Evolutionary conservation across 2,329 filamentous ascomycete species (phyloP), one percentile per base, ranked within the genome.

Genomic region (Paracamarosporium sp.): DNA sequence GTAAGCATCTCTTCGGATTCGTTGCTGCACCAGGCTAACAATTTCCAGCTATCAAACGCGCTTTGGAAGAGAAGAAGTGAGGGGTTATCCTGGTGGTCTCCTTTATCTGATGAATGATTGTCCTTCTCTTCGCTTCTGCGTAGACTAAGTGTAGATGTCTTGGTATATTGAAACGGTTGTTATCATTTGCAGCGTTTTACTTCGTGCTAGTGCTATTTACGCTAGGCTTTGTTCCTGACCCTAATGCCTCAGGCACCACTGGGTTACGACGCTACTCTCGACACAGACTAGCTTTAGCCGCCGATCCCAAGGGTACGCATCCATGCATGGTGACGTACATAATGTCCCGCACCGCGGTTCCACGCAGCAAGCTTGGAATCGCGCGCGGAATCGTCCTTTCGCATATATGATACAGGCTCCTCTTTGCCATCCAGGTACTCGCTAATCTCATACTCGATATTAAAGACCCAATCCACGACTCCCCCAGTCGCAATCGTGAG

Each of bases 31-130:
- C 35, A 2, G 28, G 50, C 68, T 73, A 52, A 73, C 45, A n/a
- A 35, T 7, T 7, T 25, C 45, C 46, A 75, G 73, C 73, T 59
- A 75, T 76, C 64, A 76, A 76, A 60, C 73, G 71, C 20, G 72
- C 72, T 2, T 57, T 76, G 1, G 72, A 76, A 35, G 72, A 75
- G 66, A 75, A 70, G 67, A 68, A 74, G 53, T 76, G 43, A 27
- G 15, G 20, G 30, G 27, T 17, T 11, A 30, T 15, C 20, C 8
- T 41, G 33, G 17, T 9, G 17, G 12, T 43, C 50, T 50, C 15
- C 36, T 17, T 5, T 24, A 6, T 43, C 13, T 33, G 5, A 48
- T 11, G 35, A 31, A 0, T 12, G 40, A 30, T 13, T 30, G 24
- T 35, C 15, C 28, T 36, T 53, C 40, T 8, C 11, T 38, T 38